Percentiles rank a stretch among this genome's conserved stretches.
These are phyloP conservation scores for Penicillium bovifimosum DNA, from an alignment of 495 filamentous ascomycete genomes.

Conservation along the genomic window DNA sequence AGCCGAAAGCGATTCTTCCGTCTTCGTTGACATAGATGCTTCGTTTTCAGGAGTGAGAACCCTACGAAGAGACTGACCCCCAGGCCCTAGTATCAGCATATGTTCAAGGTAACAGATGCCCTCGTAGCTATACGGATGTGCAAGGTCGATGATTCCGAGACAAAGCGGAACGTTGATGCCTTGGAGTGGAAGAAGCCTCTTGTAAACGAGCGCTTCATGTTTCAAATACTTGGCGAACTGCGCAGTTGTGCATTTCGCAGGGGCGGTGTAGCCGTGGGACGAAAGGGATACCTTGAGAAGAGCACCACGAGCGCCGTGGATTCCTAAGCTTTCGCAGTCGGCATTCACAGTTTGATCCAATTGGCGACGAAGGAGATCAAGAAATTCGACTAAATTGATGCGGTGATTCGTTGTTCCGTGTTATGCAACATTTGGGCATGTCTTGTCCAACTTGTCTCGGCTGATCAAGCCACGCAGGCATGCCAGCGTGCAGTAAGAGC, in stretches of 20 bases:
- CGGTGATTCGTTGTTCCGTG: too few species aligned
- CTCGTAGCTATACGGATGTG: constrained; percentile 7
- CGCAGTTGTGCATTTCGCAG: constrained; percentile 33
- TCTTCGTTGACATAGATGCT: too few species aligned
- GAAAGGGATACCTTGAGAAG: constrained; percentile 38
- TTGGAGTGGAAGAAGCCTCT: constrained; percentile 26
- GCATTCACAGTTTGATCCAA: constrained; percentile 5
- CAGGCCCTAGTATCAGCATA: neutral
- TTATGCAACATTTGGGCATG: too few species aligned
- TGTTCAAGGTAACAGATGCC: neutral
- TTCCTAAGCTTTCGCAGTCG: constrained; percentile 3
- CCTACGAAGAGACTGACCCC: too few species aligned
- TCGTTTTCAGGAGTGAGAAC: too few species aligned
- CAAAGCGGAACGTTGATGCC: constrained; percentile 28
- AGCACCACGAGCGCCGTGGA: constrained; percentile 32
- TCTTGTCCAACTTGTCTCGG: too few species aligned
- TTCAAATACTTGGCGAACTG: constrained; percentile 17
- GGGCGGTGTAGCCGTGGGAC: constrained; percentile 25
- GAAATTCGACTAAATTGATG: too few species aligned
- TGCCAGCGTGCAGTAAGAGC: too few species aligned
- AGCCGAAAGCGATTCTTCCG: neutral
- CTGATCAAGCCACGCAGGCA: too few species aligned
- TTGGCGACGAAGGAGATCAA: constrained; percentile 9
- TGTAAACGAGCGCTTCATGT: constrained; percentile 29
- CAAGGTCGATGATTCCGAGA: constrained; percentile 17